Conservation (phyloP, 2,329 filamentous ascomycete species). For the Neofusicoccum kwambonambiense region DNA sequence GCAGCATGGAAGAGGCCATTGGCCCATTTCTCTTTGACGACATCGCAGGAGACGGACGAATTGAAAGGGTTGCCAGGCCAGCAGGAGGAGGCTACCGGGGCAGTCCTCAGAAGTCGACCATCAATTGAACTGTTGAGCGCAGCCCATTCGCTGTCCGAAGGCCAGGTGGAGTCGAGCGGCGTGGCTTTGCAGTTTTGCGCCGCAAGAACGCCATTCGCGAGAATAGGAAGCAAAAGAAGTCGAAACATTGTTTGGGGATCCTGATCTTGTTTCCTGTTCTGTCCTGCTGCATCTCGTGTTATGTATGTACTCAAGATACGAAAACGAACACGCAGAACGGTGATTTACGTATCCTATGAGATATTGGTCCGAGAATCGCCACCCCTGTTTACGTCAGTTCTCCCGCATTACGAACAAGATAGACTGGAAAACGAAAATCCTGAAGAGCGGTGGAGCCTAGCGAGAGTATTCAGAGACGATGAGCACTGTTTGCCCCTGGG, state of each 20-base stretch:
- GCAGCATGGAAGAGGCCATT: constrained; percentile 30
- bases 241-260: not conserved
- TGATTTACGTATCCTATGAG: too few species aligned
- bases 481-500: too few species aligned
- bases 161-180: constrained; percentile 50
- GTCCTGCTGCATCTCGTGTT: too few species aligned
- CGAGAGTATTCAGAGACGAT: too few species aligned
- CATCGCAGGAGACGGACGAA: constrained; percentile 24
- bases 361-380: too few species aligned
- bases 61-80: constrained; percentile 44
- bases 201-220: not conserved
- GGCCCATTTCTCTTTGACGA: constrained; percentile 31
- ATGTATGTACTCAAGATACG: too few species aligned
- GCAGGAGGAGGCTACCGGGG: constrained; percentile 44
- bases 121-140: constrained; percentile 47
- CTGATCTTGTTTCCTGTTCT: too few species aligned
- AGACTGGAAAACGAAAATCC: too few species aligned
- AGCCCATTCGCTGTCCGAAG: constrained; percentile 46
- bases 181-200: constrained; percentile 46
- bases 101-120: constrained; percentile 44
- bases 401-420: too few species aligned
- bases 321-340: too few species aligned
- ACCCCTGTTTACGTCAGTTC: too few species aligned
- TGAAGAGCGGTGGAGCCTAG: too few species aligned
- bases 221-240: not conserved